Base-by-base conservation (phyloP, 163 green algal species). In the Picocystis sp. region DNA sequence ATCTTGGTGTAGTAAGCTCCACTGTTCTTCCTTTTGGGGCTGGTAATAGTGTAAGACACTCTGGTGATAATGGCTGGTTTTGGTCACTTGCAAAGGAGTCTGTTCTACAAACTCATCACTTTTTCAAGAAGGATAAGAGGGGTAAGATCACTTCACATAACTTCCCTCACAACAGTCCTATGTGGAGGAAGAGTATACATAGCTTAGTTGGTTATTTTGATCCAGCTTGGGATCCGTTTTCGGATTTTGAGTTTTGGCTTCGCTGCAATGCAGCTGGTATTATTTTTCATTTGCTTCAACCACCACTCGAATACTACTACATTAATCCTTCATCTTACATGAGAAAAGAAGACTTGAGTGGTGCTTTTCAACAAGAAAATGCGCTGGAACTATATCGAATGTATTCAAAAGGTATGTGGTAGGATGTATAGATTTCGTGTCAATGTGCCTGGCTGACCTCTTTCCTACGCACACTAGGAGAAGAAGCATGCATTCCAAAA, bases 211-310 rank as follows among this genome's bases (percentile, higher is more conserved):
- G 42, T 15, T 46, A 46, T 15, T 46, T 46, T 15, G 42, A 46
- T 15, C 15, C 15, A 15, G 15, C 42, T 15, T 46, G 15, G 15
- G 42, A 46, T 46, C 42, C 42, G 42, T 15, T 46, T 17, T 15
- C 42, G 42, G 42, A 46, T 46, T 46, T 46, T 15, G 42, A 46
- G 42, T 46, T 46, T 15, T 46, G 42, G 42, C 42, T 46, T 15
- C 42, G 42, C 15, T 46, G 42, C 42, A 15, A 15, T 15, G 15
- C 15, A 15, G 42, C 42, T 15, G 42, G 42, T 15, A 15, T 46
- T 15, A 17, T 46, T 15, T 46, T 17, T 46, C 15, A 15, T 15
- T 17, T 46, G 15, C 15, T 46, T 15, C 15, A 15, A 15, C 15
- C 15, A 15, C 42, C 42, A 15, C 15, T 46, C 42, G 42, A 46